These are phyloP conservation scores for Paecilomyces variotii DNA, from an alignment of 2,329 filamentous ascomycete genomes.

Conservation along the genomic window DNA sequence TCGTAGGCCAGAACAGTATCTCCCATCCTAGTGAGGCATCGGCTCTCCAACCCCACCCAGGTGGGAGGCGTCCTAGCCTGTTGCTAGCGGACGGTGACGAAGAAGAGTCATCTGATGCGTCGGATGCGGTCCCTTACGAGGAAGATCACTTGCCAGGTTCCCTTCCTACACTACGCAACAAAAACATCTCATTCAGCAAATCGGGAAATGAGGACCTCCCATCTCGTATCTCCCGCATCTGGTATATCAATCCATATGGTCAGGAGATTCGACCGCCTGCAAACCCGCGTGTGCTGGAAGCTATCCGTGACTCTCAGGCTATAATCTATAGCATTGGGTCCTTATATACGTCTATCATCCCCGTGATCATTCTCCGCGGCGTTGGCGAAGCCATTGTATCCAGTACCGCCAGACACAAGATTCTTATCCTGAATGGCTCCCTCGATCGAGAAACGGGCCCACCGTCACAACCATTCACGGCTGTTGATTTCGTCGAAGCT, in stretches of 20 bases:
- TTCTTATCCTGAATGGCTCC: slow-evolving; percentile 76
- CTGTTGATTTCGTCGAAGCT: slow-evolving; percentile 72
- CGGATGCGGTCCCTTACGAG: slow-evolving; percentile 31
- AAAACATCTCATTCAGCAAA: slow-evolving; percentile 78
- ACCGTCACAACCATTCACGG: slow-evolving; percentile 55
- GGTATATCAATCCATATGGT: slow-evolving; percentile 99
- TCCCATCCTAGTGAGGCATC: slow-evolving; percentile 70
- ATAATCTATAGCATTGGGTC: slow-evolving; percentile 92
- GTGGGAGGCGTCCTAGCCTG: slow-evolving; percentile 25
- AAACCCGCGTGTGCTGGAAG: slow-evolving; percentile 69
- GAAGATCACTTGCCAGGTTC: slow-evolving; percentile 51
- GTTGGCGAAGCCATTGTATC: slow-evolving; percentile 59
- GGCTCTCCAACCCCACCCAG: slow-evolving; percentile 27
- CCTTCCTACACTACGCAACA: slow-evolving; percentile 68
- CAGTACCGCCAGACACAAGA: slow-evolving; percentile 54
- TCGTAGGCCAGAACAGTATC: slow-evolving; percentile 89
- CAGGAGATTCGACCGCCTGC: slow-evolving; percentile 82
- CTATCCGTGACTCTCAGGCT: slow-evolving; percentile 56
- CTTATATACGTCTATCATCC: slow-evolving; percentile 81
- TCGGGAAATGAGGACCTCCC: slow-evolving; percentile 69
- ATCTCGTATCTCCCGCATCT: slow-evolving; percentile 69
- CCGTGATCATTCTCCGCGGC: slow-evolving; percentile 68
- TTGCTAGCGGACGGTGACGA: slow-evolving; percentile 25
- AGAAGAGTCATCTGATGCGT: slow-evolving; percentile 22
- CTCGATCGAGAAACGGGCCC: slow-evolving; percentile 84